Percentiles rank a stretch among this genome's conserved stretches.
Conservation (phyloP, 2,329 filamentous ascomycete species). For the Grosmannia serpens region DNA sequence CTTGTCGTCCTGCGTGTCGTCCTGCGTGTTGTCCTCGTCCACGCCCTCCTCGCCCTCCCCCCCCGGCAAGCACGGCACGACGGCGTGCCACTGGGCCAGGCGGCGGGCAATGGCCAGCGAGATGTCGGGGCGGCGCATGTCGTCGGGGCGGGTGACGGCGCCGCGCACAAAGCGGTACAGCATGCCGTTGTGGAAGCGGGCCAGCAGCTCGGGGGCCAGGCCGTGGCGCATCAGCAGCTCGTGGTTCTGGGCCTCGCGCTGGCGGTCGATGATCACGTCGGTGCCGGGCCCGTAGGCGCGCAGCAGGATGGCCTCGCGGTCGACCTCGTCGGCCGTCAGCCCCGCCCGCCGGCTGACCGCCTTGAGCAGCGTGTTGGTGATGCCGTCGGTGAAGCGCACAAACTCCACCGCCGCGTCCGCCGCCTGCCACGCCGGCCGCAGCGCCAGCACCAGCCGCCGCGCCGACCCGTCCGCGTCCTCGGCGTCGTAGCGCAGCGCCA, state of each 20-base stretch:
- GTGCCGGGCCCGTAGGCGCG: conserved; percentile 92
- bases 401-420: conserved; percentile 48
- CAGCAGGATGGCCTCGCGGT: conserved; percentile 76
- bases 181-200: conserved; percentile 90
- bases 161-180: conserved; percentile 87
- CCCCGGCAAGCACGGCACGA: conserved; percentile 44
- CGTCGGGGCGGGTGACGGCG: conserved; percentile 64
- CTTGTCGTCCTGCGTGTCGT: conserved; percentile 7
- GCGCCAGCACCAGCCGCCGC: conserved; percentile 61
- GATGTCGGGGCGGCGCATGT: conserved; percentile 63
- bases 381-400: conserved; percentile 89
- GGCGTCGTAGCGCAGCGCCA: conserved; percentile 69
- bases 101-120: conserved; percentile 75
- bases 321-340: conserved; percentile 63
- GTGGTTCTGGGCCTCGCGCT: conserved; percentile 70
- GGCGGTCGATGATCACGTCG: conserved; percentile 88
- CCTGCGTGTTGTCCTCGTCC: conserved; percentile 4
- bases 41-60: conserved; percentile 19
- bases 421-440: conserved; percentile 70
- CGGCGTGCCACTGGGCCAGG: conserved; percentile 88
- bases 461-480: conserved; percentile 69
- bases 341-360: conserved; percentile 58
- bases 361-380: conserved; percentile 87
- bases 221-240: conserved; percentile 73
- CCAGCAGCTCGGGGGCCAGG: conserved; percentile 77